These are phyloP conservation scores for Lentinula edodes DNA, from an alignment of 768 basidiomycete genomes.

Conservation along the genomic window DNA sequence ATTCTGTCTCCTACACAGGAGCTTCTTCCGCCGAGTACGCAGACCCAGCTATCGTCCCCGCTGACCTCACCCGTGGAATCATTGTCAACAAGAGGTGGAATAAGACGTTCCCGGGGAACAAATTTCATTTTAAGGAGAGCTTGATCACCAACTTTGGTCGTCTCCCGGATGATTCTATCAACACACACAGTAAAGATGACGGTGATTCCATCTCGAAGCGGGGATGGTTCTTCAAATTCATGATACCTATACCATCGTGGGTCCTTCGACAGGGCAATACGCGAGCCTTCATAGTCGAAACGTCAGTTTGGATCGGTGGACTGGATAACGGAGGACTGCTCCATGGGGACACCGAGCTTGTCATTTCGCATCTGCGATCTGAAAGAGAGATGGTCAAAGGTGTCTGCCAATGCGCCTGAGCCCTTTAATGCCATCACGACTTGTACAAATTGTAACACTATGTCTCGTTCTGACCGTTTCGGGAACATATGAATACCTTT, in stretches of 20 bases:
- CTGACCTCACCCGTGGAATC: slow-evolving; percentile 6
- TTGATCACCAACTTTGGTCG: slow-evolving; percentile 4
- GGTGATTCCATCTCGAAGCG: not conserved
- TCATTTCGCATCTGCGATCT: slow-evolving; percentile 4
- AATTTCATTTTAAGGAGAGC: not conserved
- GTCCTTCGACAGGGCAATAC: slow-evolving; percentile 5
- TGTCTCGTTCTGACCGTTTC: not conserved
- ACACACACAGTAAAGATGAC: not conserved
- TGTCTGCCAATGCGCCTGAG: not conserved
- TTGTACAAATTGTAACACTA: not conserved
- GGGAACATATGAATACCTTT: not conserved
- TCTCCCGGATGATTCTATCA: slow-evolving; percentile 3
- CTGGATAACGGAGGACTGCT: slow-evolving; percentile 3
- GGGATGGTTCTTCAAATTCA: slow-evolving; percentile 8
- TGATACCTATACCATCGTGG: slow-evolving; percentile 7
- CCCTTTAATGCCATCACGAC: not conserved
- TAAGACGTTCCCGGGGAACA: slow-evolving; percentile 1
- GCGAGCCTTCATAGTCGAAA: slow-evolving; percentile 1
- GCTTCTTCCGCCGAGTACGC: slow-evolving; percentile 5
- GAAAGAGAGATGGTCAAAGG: slow-evolving; percentile 8
- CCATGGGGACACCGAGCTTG: slow-evolving; percentile 1
- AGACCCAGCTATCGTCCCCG: not conserved
- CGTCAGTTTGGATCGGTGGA: slow-evolving; percentile 2
- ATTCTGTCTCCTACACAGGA: slow-evolving; percentile 2
- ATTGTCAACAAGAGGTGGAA: slow-evolving; percentile 7